Base-by-base conservation (phyloP, 768 basidiomycete species). In the Xerocomus potaroensis region DNA sequence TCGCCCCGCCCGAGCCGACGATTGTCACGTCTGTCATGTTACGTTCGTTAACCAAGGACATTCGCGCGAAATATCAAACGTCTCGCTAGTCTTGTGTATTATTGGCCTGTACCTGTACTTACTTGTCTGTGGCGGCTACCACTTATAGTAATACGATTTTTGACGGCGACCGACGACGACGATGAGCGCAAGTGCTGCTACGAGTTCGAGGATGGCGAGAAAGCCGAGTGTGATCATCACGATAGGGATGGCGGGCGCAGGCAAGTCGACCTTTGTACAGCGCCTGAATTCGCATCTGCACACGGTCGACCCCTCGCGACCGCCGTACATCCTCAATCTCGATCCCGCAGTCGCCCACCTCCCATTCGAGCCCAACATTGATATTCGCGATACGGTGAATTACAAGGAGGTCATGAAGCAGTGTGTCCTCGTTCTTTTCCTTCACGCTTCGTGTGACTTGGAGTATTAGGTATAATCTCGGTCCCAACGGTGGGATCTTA, bases 341-440 rank as follows among this genome's bases (percentile, higher is more conserved):
- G 96, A 99, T 66, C 96, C 96, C 6, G 96, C 96, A 1, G 95
- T 98, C 3, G 77, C 87, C 8, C 84, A 85, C 48, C 76, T 92
- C 32, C 91, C 94, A 3, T 99, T 92, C 62, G 91, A 93, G 49
- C 83, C 94, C 22, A 98, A 98, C 65, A 97, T 99, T 50, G 96
- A 99, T 66, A 98, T 99, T 42, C 73, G 96, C 51, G 96, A 99
- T 66, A 99, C 96, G 10, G 83, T 99, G 18, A 88, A 98, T 64
- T 99, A 98, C 68, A 81, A 87, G 54, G 88, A 99, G 69, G 95
- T 99, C 57, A 99, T 99, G 96, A 94, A 96, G 79, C 93, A 97
- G 92, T 96, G 75, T 74, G 75, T 74, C 86, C n/a, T 84, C 57
- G 60, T 60, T 49, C 44, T 63, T 60, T 56, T 57, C 50, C 51